Base-by-base conservation (phyloP, 805 yeast genomes). In the Myxozyma melibiosi region DNA sequence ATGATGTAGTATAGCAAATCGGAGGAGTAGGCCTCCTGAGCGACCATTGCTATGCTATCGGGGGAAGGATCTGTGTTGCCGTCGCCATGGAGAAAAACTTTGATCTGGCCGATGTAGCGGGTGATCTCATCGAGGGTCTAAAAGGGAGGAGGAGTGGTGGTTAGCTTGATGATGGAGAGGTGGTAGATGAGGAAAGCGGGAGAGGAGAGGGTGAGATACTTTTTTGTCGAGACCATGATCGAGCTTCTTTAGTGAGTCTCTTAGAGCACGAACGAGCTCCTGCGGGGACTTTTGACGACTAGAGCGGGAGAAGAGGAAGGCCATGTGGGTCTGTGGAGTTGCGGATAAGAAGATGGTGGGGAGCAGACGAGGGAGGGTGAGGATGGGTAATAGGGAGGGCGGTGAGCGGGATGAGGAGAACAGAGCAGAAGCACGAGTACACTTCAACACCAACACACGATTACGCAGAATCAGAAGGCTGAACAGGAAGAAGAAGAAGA, bases 211-310 rank as follows among this genome's bases (percentile, higher is more conserved):
- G n/a, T n/a, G n/a, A n/a, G n/a, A n/a, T n/a, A n/a, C n/a, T n/a
- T 70, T 73, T 43, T 66, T 66, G 53, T 80, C 83, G 30, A 67
- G 67, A 6, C 74, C 48, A 18, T 57, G 33, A 31, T 69, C 73
- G 42, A 70, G 61, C 28, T 53, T 46, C 38, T 65, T 69, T 9
- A 90, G 78, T 66, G 83, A 88, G 46, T 92, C 98, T 61, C 82
- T 81, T 60, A 90, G 77, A 5, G 84, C 83, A 47, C 88, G 79
- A 2, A 90, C 86, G 57, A 90, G 80, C 67, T 92, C 99, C 18
- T 81, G 81, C 1, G 97, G 96, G 0, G 96, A 84, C 71, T 90
- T 90, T 8, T 96, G 96, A 68, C 85, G 88, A 47, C 69, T 71
- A 14, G 66, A 52, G 68, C 96, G 80, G 64, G 90, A 88, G 79